phyloP scores from a whole-genome alignment of 805 yeast species.

The Zygotorulaspora florentina region DNA sequence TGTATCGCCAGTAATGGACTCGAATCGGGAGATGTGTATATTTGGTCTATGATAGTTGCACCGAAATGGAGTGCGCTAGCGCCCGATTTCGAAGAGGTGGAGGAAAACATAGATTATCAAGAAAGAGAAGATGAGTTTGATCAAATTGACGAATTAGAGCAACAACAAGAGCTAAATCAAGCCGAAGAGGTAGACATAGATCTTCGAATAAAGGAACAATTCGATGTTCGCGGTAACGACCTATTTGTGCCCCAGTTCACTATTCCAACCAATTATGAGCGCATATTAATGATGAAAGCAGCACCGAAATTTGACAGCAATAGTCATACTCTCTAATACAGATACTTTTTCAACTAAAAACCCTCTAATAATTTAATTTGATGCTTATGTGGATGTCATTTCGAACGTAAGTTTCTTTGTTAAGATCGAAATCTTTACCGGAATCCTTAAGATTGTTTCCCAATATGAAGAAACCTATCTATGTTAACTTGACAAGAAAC shows the following conservation, averaged over 20 bases:
- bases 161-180: slow-evolving; percentile 54
- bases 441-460: neutral
- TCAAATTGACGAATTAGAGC: slow-evolving; percentile 60
- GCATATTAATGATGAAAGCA: slow-evolving; percentile 29
- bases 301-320: neutral
- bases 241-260: slow-evolving; percentile 48
- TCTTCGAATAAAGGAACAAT: slow-evolving; percentile 55
- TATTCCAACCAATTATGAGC: slow-evolving; percentile 47
- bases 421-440: neutral
- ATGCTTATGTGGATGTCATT: neutral
- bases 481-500: neutral
- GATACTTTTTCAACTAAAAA: neutral
- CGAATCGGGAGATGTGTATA: slow-evolving; percentile 75
- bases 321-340: neutral
- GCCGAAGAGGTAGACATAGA: slow-evolving; percentile 64
- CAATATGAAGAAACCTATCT: neutral
- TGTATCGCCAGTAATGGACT: slow-evolving; percentile 77
- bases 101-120: slow-evolving; percentile 81
- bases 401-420: neutral
- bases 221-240: slow-evolving; percentile 71
- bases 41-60: slow-evolving; percentile 79
- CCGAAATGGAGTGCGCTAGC: slow-evolving; percentile 97
- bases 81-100: slow-evolving; percentile 92
- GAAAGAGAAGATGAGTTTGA: slow-evolving; percentile 93
- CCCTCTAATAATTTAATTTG: no score